Conservation (phyloP, 2,329 filamentous ascomycete genomes). For the Rhinocladiella similis region DNA sequence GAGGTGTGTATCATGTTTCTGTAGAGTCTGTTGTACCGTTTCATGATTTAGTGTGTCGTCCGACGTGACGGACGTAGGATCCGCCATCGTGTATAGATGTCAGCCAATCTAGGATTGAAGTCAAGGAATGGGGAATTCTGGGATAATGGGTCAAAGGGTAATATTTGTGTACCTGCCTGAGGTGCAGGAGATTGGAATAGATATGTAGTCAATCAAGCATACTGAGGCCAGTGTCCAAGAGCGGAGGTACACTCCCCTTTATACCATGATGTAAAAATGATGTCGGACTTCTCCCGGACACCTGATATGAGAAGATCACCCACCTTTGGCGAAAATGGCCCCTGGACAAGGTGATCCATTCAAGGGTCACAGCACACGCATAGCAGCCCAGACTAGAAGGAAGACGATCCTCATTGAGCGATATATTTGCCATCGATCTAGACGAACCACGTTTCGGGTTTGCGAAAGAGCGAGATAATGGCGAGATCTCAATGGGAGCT, state of each 20-base stretch:
- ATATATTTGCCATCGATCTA: not conserved
- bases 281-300: constrained; percentile 2
- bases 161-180: too few relatives aligned
- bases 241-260: not conserved
- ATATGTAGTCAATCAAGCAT: too few relatives aligned
- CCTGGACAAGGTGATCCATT: not conserved
- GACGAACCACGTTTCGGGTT: not conserved
- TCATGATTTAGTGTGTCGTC: not conserved
- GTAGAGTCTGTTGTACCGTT: not conserved
- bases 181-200: too few relatives aligned
- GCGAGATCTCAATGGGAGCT: not conserved
- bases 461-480: not conserved
- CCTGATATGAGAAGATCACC: not conserved
- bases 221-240: too few relatives aligned
- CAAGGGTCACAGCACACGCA: too few relatives aligned
- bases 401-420: not conserved
- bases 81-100: not conserved
- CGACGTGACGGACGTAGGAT: not conserved
- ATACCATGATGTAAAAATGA: constrained; percentile 3
- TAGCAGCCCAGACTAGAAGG: too few relatives aligned
- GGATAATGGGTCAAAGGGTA: not conserved
- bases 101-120: not conserved
- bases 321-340: not conserved
- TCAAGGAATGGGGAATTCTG: not conserved
- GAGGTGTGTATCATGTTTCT: constrained; percentile 18